These are phyloP conservation scores for Phragmites australis DNA, from an alignment of 176 grass and related monocot genomes.

Conservation along the genomic window DNA sequence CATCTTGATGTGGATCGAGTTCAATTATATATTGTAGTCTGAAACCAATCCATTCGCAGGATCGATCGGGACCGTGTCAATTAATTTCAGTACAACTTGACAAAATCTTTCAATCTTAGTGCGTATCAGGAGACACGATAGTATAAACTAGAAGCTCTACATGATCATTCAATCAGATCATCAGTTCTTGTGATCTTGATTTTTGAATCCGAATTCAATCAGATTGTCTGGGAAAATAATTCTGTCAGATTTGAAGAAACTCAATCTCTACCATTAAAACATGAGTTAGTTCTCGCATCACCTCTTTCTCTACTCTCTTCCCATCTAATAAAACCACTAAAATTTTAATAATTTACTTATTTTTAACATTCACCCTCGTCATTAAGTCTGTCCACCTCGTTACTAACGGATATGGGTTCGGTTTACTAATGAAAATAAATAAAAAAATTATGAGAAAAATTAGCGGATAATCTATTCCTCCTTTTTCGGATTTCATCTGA, in stretches of 20 bases:
- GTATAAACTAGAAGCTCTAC: background rate
- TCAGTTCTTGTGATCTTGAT: background rate
- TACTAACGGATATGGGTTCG: no score
- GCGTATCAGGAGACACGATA: background rate
- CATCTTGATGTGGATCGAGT: background rate
- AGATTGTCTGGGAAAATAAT: no score
- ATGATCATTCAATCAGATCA: background rate
- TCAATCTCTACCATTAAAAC: background rate
- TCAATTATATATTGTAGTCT: background rate
- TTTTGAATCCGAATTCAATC: background rate
- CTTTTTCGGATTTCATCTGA: no score
- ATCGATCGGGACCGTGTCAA: conserved; percentile 5
- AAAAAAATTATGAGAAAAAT: no score
- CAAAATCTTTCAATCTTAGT: background rate
- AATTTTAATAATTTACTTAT: no score
- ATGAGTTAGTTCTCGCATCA: no score
- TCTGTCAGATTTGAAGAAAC: background rate
- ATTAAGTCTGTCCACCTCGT: no score
- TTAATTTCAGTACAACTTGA: background rate
- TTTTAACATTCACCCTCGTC: no score
- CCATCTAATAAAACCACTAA: no score
- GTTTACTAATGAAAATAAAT: no score
- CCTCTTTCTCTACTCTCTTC: no score
- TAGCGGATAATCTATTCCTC: no score
- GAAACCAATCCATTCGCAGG: background rate